Percentiles rank a stretch among this genome's conserved stretches.
Evolutionary conservation across 345 rosid genomes (phyloP).

Genomic region (Mallotus nudiflorus): DNA sequence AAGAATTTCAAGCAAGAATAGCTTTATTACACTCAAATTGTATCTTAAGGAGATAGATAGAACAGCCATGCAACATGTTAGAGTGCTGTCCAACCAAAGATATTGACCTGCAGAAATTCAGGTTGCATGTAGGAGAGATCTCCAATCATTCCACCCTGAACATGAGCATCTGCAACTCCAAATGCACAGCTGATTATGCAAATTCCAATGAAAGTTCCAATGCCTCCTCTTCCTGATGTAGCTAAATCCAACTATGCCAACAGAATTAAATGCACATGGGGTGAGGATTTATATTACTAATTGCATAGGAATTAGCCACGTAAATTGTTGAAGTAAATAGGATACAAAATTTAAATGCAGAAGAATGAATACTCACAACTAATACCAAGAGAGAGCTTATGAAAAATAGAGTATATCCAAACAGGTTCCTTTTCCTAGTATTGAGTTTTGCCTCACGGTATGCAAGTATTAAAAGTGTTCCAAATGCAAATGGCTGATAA

Average conservation of each 20-base stretch:
- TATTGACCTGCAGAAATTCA: slow-evolving; percentile 60
- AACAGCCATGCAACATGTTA: not conserved
- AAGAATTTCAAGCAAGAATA: no score
- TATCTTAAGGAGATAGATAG: not conserved
- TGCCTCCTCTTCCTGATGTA: slow-evolving; percentile 73
- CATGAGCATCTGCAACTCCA: slow-evolving; percentile 84
- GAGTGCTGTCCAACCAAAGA: not conserved
- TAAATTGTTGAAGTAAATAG: not conserved
- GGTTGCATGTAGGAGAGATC: slow-evolving; percentile 79
- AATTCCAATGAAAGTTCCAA: slow-evolving; percentile 63
- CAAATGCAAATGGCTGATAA: slow-evolving; percentile 74
- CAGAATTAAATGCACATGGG: not conserved
- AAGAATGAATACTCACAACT: slow-evolving; percentile 51
- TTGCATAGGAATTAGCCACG: not conserved
- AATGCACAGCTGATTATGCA: slow-evolving; percentile 60
- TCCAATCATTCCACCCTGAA: slow-evolving; percentile 90
- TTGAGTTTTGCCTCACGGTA: slow-evolving; percentile 65
- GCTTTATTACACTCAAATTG: no score
- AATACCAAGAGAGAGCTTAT: slow-evolving; percentile 54
- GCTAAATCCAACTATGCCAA: slow-evolving; percentile 67
- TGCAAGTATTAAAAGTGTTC: slow-evolving; percentile 55
- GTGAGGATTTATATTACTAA: not conserved
- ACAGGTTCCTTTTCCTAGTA: slow-evolving; percentile 62
- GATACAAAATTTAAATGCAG: not conserved
- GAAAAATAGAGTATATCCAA: slow-evolving; percentile 66